Conservation (phyloP, 2,329 filamentous ascomycete species). For the Sarocladium oryzae region DNA sequence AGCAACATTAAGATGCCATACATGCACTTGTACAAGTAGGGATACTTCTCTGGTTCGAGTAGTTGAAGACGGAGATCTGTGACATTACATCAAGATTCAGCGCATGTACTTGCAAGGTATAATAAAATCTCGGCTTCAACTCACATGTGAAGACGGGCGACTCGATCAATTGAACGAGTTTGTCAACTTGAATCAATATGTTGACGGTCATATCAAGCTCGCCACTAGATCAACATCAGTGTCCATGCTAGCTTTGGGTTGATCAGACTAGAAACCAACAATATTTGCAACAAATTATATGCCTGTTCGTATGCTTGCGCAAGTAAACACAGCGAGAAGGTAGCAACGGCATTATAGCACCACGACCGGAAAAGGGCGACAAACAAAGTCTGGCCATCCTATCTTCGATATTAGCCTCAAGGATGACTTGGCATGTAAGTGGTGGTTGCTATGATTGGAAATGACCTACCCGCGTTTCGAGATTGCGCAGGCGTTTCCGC, state of each 20-base stretch:
- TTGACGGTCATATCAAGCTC: slow-evolving; percentile 99
- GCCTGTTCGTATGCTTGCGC: slow-evolving; percentile 98
- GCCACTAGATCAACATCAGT: slow-evolving; percentile 47
- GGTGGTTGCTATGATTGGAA: too few relatives aligned
- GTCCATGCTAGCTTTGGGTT: neutral
- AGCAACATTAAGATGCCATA: slow-evolving; percentile 96
- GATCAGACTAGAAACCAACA: slow-evolving; percentile 47
- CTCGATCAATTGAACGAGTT: slow-evolving; percentile 91
- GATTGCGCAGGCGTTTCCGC: slow-evolving; percentile 79
- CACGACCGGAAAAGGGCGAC: slow-evolving; percentile 91
- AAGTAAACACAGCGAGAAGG: slow-evolving; percentile 89
- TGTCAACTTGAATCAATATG: slow-evolving; percentile 97
- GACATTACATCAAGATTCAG: neutral
- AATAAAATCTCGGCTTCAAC: slow-evolving; percentile 21
- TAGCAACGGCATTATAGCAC: slow-evolving; percentile 98
- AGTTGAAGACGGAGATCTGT: slow-evolving; percentile 88
- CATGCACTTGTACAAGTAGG: slow-evolving; percentile 93
- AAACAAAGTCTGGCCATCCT: slow-evolving; percentile 94
- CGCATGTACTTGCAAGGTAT: neutral
- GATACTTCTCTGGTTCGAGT: slow-evolving; percentile 89
- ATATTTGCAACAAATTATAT: slow-evolving; percentile 91
- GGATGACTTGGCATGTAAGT: too few relatives aligned
- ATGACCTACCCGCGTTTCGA: slow-evolving; percentile 69
- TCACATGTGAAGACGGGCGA: slow-evolving; percentile 96
- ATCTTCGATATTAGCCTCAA: slow-evolving; percentile 10